Conservation (phyloP, 495 filamentous ascomycete species). For the Aspergillus sclerotiicarbonarius region DNA sequence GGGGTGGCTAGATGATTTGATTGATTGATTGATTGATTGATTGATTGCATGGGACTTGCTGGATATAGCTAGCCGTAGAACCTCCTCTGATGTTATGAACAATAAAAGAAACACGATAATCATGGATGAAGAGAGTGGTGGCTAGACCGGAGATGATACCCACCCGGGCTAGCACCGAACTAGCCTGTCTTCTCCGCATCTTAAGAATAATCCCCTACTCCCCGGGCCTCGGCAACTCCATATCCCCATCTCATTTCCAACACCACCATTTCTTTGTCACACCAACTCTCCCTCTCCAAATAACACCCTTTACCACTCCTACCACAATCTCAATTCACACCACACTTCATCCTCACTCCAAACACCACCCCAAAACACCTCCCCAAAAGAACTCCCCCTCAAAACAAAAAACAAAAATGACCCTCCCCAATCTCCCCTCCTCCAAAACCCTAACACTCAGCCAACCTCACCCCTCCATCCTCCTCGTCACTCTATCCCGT, state of each 20-base stretch:
- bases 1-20: too few species aligned
- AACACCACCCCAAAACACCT: background rate
- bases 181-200: background rate
- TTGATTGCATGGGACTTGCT: background rate
- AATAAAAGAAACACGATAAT: too few species aligned
- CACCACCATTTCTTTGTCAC: background rate
- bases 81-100: too few species aligned
- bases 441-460: slow-evolving; percentile 37
- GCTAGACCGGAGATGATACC: background rate
- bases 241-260: slow-evolving; percentile 2
- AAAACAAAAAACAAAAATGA: slow-evolving; percentile 13
- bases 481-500: slow-evolving; percentile 49
- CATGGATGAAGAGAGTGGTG: too few species aligned
- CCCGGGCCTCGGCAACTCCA: slow-evolving; percentile 35
- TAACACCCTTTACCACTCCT: background rate
- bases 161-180: background rate
- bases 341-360: background rate
- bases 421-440: slow-evolving; percentile 37
- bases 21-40: background rate
- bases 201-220: background rate
- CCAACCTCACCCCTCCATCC: slow-evolving; percentile 47
- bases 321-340: background rate
- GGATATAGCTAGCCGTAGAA: too few species aligned
- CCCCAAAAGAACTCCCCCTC: slow-evolving; percentile 2
- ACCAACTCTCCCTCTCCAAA: background rate